Percentiles rank a stretch among this genome's conserved stretches.
Evolutionary conservation across 164 flowering plant species (phyloP).

Genomic region (Chloranthus sessilifolius): DNA sequence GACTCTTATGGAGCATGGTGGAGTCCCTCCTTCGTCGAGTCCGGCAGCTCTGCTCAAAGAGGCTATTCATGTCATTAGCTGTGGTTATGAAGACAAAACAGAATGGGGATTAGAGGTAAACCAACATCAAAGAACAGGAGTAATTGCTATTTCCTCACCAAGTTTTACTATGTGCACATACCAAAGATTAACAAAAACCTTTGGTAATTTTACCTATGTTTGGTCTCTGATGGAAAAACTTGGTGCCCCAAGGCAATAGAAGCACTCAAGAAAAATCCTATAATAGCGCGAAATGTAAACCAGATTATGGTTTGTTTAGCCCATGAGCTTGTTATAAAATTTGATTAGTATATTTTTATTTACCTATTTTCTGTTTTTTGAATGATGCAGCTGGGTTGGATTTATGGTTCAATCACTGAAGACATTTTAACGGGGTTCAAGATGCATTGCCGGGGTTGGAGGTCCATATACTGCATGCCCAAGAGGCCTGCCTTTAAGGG

Average conservation of each 20-base stretch:
- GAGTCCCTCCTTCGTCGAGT: constrained; percentile 91
- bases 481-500: constrained; percentile 81
- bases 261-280: not conserved
- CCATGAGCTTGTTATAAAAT: not conserved
- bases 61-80: constrained; percentile 97
- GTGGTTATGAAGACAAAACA: constrained; percentile 96
- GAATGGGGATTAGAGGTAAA: constrained; percentile 93
- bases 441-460: constrained; percentile 98
- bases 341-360: not conserved
- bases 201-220: too few species aligned
- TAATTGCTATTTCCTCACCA: not conserved
- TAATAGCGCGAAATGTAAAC: not conserved
- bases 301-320: not conserved
- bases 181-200: too few species aligned
- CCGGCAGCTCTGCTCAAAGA: constrained; percentile 92
- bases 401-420: constrained; percentile 86
- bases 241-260: not conserved
- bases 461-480: constrained; percentile 91
- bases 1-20: constrained; percentile 85
- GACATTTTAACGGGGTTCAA: constrained; percentile 89
- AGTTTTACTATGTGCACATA: too few species aligned
- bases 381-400: constrained; percentile 79
- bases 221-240: not conserved
- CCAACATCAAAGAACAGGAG: not conserved
- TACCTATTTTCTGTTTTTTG: not conserved